These are phyloP conservation scores for Tephrocybe sp. DNA, from an alignment of 768 basidiomycete species.

Conservation along the genomic window DNA sequence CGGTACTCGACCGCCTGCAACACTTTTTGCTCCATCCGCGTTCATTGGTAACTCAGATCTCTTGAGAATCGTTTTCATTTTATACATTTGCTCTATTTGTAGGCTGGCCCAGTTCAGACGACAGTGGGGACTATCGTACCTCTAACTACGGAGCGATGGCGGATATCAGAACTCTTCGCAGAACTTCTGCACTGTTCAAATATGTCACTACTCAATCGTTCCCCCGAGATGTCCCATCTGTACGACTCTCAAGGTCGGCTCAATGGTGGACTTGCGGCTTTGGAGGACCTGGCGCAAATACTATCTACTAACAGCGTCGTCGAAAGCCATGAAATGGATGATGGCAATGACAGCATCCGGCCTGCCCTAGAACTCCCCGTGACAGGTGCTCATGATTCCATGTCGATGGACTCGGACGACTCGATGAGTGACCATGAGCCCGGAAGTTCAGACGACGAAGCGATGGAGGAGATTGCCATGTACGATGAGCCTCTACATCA, in stretches of 20 bases:
- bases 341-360: constrained; percentile 55
- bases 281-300: constrained; percentile 86
- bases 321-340: constrained; percentile 53
- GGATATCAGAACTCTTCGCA: constrained; percentile 95
- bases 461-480: constrained; percentile 81
- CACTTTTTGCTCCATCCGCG: constrained; percentile 68
- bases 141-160: constrained; percentile 91
- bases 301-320: constrained; percentile 63
- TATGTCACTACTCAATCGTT: constrained; percentile 92
- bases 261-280: constrained; percentile 78
- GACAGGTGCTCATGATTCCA: constrained; percentile 46
- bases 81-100: constrained; percentile 4
- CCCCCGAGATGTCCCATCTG: constrained; percentile 59
- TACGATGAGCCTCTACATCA: constrained; percentile 51
- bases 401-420: constrained; percentile 67
- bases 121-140: constrained; percentile 75
- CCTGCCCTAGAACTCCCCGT: constrained; percentile 70
- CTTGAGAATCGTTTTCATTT: background rate
- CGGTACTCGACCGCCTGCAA: constrained; percentile 66
- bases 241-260: constrained; percentile 84
- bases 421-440: constrained; percentile 74
- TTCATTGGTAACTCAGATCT: constrained; percentile 56
- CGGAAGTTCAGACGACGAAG: constrained; percentile 75
- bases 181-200: constrained; percentile 98
- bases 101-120: constrained; percentile 70